phyloP scores from a whole-genome alignment of 2,329 filamentous ascomycete species.

The Aspergillus udagawae region DNA sequence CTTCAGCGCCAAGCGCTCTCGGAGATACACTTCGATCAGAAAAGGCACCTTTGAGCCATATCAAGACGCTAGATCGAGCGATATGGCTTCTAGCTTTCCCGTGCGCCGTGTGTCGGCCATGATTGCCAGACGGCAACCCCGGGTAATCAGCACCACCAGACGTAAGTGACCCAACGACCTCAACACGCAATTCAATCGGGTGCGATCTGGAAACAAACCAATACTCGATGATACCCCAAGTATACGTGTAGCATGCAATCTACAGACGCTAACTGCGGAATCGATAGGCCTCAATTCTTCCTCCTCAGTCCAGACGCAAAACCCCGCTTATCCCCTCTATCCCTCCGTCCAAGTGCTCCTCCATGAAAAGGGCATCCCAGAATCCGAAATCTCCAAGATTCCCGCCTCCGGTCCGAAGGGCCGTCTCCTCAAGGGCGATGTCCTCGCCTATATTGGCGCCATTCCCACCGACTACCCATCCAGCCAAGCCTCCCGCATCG shows the following conservation, averaged over 20 bases:
- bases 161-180: constrained; percentile 28
- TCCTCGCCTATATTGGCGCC: constrained; percentile 80
- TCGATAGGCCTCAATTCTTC: constrained; percentile 33
- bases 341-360: constrained; percentile 83
- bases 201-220: not conserved
- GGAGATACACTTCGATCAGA: constrained; percentile 1
- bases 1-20: constrained; percentile 12
- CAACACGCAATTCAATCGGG: not conserved
- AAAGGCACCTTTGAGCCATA: not conserved
- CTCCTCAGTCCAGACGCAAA: constrained; percentile 33
- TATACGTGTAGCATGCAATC: not conserved
- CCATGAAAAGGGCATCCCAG: constrained; percentile 70
- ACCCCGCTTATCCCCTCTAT: constrained; percentile 48
- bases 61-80: not conserved
- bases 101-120: constrained; percentile 30
- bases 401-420: constrained; percentile 82
- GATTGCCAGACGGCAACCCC: constrained; percentile 33
- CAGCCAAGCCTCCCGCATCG: constrained; percentile 65
- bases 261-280: not conserved
- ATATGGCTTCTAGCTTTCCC: constrained; percentile 34
- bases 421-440: constrained; percentile 89
- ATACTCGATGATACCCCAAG: not conserved
- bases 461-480: constrained; percentile 70
- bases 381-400: constrained; percentile 74
- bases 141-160: constrained; percentile 24